phyloP scores from a whole-genome alignment of 2,329 filamentous ascomycete genomes.

The Thelonectria olida region DNA sequence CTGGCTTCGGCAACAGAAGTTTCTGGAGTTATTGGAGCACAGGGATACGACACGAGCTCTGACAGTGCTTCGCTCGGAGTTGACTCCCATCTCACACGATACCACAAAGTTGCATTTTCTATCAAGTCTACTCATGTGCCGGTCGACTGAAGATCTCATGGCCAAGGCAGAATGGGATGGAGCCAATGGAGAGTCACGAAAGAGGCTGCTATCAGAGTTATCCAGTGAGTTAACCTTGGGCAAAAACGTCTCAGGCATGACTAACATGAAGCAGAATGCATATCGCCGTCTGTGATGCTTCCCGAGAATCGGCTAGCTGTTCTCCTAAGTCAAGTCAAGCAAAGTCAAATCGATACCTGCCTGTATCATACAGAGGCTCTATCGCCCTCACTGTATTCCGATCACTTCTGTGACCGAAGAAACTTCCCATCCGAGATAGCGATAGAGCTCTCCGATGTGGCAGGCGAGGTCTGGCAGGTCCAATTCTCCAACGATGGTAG shows the following conservation, averaged over 20 bases:
- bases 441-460: conserved; percentile 76
- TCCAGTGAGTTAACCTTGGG: conserved; percentile 69
- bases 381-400: conserved; percentile 86
- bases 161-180: conserved; percentile 86
- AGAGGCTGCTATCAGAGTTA: conserved; percentile 78
- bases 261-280: conserved; percentile 68
- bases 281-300: conserved; percentile 97
- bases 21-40: conserved; percentile 85
- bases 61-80: conserved; percentile 83
- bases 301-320: conserved; percentile 88
- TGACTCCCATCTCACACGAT: conserved; percentile 87
- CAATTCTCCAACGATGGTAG: conserved; percentile 89
- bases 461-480: conserved; percentile 90
- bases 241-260: neutral
- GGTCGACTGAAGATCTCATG: conserved; percentile 78
- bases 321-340: conserved; percentile 84
- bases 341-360: conserved; percentile 83
- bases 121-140: conserved; percentile 91
- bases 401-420: conserved; percentile 83
- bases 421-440: conserved; percentile 81
- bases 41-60: conserved; percentile 79
- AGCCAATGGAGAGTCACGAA: conserved; percentile 77
- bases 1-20: conserved; percentile 91
- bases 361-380: conserved; percentile 85
- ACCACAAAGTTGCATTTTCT: conserved; percentile 80